Base-by-base conservation (phyloP, 306 rosid genomes). In the Senna siamea region DNA sequence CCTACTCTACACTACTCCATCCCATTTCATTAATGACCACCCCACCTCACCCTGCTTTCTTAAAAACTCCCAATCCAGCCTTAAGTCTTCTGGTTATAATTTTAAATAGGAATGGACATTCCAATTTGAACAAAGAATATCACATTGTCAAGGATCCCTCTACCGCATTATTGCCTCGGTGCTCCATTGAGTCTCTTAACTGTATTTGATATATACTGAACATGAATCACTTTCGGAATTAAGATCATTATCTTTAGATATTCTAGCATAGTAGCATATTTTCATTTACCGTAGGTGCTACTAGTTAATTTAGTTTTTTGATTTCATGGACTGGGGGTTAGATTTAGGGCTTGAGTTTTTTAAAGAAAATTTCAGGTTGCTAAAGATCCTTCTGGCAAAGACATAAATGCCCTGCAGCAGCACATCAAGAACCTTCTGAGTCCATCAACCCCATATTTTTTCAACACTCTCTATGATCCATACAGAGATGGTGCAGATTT, bases 391-490 rank as follows among this genome's bases (percentile, higher is more conserved):
- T 78, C 92, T 41, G 97, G 96, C 14, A 81, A 88, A 62, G 90
- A 87, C 15, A 89, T 92, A 44, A 83, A 92, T 67, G 97, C 93
- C 0, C 85, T 92, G 43, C 86, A 89, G 72, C 96, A 92, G 74
- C 97, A 92, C 70, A 82, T 92, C 32, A 85, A 86, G 90, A 92
- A 92, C 86, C 74, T 92, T 62, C 60, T 81, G 83, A 56, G 82
- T 44, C 97, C 96, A 53, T 86, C 97, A 6, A 92, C 92, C 23
- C 97, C 97, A 9, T 89, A 86, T 73, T 89, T 89, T 84, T 92
- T 87, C 80, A 89, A 92, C 85, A 92, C 96, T 69, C 79, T 92
- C 11, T 92, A 92, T 67, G 97, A 92, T 44, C 97, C 97, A 9
- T 92, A 86, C 80, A 85, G 96, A 76, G 92, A 89, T 0, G 96